Percentiles rank a stretch among this genome's conserved stretches.
Evolutionary conservation across 2,329 filamentous ascomycete genomes (phyloP).

Genomic region (Aspergillus sp.): DNA sequence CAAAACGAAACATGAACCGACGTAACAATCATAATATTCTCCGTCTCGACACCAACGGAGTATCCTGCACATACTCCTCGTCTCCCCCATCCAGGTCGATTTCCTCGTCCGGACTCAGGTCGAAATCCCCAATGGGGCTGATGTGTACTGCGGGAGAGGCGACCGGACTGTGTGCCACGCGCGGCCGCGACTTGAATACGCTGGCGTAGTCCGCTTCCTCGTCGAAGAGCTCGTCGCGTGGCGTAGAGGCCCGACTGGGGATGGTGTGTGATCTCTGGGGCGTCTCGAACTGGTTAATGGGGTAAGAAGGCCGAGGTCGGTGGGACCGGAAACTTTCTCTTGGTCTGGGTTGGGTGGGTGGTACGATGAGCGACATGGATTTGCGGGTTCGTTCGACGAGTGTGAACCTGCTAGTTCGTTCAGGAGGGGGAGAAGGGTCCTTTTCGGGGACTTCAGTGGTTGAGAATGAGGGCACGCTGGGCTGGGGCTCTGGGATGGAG

Average conservation of each 20-base stretch:
- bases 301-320: constrained; percentile 45
- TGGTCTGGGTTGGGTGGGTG: constrained; percentile 23
- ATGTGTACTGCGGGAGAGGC: constrained; percentile 43
- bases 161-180: constrained; percentile 73
- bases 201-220: constrained; percentile 74
- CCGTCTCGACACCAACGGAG: constrained; percentile 24
- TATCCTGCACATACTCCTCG: constrained; percentile 10
- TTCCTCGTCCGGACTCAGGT: constrained; percentile 21
- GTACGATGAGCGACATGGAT: constrained; percentile 69
- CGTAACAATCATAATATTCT: constrained; percentile 5
- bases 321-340: constrained; percentile 24
- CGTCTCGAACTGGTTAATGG: constrained; percentile 60
- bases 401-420: constrained; percentile 37
- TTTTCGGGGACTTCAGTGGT: neutral
- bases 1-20: neutral
- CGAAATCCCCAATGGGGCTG: constrained; percentile 27
- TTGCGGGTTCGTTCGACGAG: constrained; percentile 78
- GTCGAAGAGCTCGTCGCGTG: constrained; percentile 69
- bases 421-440: neutral
- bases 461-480: neutral
- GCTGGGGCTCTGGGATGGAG: neutral
- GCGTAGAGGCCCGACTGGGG: constrained; percentile 45
- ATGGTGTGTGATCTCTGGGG: constrained; percentile 39
- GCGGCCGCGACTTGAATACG: constrained; percentile 82
- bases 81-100: constrained; percentile 21